Base-by-base conservation (phyloP, 768 basidiomycete genomes). In the Pisolithus microcarpus region DNA sequence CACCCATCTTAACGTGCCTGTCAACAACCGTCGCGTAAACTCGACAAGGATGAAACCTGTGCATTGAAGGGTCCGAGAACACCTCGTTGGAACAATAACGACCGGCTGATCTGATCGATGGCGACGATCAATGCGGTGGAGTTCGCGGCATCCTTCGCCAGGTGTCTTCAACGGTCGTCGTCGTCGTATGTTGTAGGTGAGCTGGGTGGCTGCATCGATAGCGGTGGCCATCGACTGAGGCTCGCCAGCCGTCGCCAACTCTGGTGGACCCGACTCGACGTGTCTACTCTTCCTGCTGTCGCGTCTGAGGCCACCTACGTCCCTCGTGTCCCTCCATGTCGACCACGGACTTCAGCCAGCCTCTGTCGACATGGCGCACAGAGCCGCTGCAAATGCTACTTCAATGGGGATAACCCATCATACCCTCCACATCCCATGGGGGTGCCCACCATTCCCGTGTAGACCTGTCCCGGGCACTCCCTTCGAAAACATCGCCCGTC, bases 191-290 rank as follows among this genome's bases (percentile, higher is more conserved):
- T 34, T 11, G 11, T 34, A 13, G 34, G 34, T 34, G 34, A 34
- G 34, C 34, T 30, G 30, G 30, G 7, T 30, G 26, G 26, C 10
- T 7, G 21, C 7, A 30, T 30, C 30, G 21, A 23, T 23, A 30
- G 30, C 13, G 13, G 34, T 34, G 37, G 2, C 34, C 23, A 23
- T 10, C 16, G 24, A 5, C 0, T 36, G 36, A 3, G 28, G 18
- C 46, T 37, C 46, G 49, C 13, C 49, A 88, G 90, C 78, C 34
- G 76, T 91, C 40, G 88, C 84, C 19, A 83, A 82, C 63, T 91
- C 90, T 10, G 90, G 85, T 7, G 90, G 90, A 2, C 79, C 88
- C 9, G 90, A 92, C 64, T 92, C 90, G 3, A 81, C 84, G 0
- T 87, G 85, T 62, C 72, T 92, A 5, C 71, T 91, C 15, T 88